Evolutionary conservation across 2,329 filamentous ascomycete species (phyloP).

Genomic region (Emergomyces orientalis): DNA sequence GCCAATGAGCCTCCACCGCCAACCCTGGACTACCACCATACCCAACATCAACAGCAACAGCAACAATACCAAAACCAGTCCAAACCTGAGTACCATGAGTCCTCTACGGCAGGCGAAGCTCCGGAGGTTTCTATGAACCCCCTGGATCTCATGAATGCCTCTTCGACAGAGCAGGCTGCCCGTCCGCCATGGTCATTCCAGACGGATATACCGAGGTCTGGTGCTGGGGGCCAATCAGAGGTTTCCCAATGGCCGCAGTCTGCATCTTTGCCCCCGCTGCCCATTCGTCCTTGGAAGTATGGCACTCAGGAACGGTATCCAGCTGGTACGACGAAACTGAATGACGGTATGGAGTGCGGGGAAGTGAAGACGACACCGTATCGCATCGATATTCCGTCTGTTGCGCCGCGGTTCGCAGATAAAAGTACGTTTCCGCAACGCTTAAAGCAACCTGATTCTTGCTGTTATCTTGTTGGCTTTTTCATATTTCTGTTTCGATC

Average conservation of each 20-base stretch:
- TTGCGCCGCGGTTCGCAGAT: slow-evolving; percentile 29
- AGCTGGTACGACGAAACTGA: slow-evolving; percentile 14
- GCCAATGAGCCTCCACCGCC: slow-evolving; percentile 15
- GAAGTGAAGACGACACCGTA: slow-evolving; percentile 35
- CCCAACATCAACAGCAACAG: neutral
- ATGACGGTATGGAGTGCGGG: slow-evolving; percentile 22
- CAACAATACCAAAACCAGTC: neutral
- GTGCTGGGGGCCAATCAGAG: slow-evolving; percentile 17
- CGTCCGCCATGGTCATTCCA: slow-evolving; percentile 35
- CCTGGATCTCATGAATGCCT: slow-evolving; percentile 23
- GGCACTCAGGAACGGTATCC: slow-evolving; percentile 16
- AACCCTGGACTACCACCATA: slow-evolving; percentile 4
- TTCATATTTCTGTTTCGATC: slow-evolving; percentile 6
- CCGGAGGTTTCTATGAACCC: slow-evolving; percentile 3
- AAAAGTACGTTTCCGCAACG: slow-evolving; percentile 29
- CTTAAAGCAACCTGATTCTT: neutral
- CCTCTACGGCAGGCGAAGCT: slow-evolving; percentile 5
- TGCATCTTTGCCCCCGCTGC: slow-evolving; percentile 29
- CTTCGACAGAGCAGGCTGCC: slow-evolving; percentile 25
- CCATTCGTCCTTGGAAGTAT: slow-evolving; percentile 30
- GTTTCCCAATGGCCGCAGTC: slow-evolving; percentile 2
- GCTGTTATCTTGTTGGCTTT: neutral
- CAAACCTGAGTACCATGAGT: slow-evolving; percentile 10
- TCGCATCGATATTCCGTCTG: slow-evolving; percentile 27
- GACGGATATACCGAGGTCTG: slow-evolving; percentile 28